Evolutionary conservation across 139 green algal genomes (phyloP).

Genomic region (Marvania coccoides): DNA sequence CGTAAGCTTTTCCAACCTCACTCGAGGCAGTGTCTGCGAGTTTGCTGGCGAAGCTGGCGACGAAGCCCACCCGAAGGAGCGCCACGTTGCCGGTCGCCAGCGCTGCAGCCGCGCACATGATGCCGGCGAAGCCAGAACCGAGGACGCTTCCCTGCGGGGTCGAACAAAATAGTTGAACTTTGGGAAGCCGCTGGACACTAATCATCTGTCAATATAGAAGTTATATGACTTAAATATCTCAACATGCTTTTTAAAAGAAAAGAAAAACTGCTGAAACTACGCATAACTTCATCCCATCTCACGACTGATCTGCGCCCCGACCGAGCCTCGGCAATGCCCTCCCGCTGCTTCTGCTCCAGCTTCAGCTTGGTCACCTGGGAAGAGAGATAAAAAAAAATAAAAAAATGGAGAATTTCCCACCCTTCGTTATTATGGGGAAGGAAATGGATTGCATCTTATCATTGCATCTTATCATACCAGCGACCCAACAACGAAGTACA

Average conservation of each 20-base stretch:
- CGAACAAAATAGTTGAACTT: too few species aligned
- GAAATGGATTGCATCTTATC: background rate
- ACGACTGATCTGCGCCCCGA: slow-evolving; percentile 67
- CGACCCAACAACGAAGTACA: slow-evolving; percentile 92
- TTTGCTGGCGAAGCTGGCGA: slow-evolving; percentile 87
- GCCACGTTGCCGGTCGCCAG: slow-evolving; percentile 40
- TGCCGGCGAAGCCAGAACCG: slow-evolving; percentile 81
- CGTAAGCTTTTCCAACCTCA: slow-evolving; percentile 95
- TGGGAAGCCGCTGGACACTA: too few species aligned
- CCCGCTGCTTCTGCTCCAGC: slow-evolving; percentile 84
- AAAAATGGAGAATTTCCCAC: too few species aligned
- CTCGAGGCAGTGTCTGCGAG: slow-evolving; percentile 89
- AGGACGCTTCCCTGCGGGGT: slow-evolving; percentile 78
- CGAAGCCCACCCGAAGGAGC: slow-evolving; percentile 53
- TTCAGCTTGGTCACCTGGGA: slow-evolving; percentile 93
- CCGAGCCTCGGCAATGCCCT: slow-evolving; percentile 89
- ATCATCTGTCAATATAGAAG: too few species aligned
- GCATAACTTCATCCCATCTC: background rate
- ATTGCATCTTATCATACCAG: slow-evolving; percentile 36
- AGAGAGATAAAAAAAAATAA: too few species aligned
- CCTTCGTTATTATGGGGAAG: background rate
- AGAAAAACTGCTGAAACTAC: background rate
- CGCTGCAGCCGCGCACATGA: slow-evolving; percentile 52
- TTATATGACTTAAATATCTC: too few species aligned
- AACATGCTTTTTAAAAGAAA: too few species aligned